Evolutionary conservation across 2,329 filamentous ascomycete genomes (phyloP).

Genomic region (Claviceps capensis): DNA sequence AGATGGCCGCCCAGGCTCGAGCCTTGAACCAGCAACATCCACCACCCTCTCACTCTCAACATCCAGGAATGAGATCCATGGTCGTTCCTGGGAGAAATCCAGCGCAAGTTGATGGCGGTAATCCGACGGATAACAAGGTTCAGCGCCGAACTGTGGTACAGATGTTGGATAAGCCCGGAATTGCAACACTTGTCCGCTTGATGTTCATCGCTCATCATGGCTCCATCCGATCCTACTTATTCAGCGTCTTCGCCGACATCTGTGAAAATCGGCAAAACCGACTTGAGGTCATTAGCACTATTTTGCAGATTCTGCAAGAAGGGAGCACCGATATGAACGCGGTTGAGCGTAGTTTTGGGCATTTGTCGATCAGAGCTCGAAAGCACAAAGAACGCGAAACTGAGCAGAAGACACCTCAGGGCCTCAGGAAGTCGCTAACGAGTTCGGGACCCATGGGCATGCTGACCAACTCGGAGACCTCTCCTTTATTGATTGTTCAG

Average conservation of each 20-base stretch:
- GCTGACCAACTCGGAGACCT: constrained; percentile 67
- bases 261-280: constrained; percentile 96
- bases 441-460: constrained; percentile 32
- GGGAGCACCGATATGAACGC: constrained; percentile 87
- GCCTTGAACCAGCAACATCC: constrained; percentile 39
- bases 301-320: constrained; percentile 89
- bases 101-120: constrained; percentile 14
- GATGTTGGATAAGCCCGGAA: constrained; percentile 90
- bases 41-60: constrained; percentile 12
- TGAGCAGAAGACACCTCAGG: constrained; percentile 64
- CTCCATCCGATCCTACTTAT: constrained; percentile 70
- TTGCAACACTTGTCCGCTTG: constrained; percentile 89
- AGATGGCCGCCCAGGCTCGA: constrained; percentile 76
- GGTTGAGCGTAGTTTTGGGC: constrained; percentile 88
- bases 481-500: constrained; percentile 87
- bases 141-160: constrained; percentile 77
- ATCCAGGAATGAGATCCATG: constrained; percentile 17
- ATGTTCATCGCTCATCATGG: constrained; percentile 96
- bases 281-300: constrained; percentile 80
- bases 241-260: constrained; percentile 77
- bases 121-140: constrained; percentile 44
- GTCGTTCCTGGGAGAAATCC: constrained; percentile 12
- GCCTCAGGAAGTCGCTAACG: constrained; percentile 61
- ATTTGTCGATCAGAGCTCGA: constrained; percentile 82
- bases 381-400: constrained; percentile 52